Conservation (phyloP, 148 eudicot species). For the Rhododendron ovatum region DNA sequence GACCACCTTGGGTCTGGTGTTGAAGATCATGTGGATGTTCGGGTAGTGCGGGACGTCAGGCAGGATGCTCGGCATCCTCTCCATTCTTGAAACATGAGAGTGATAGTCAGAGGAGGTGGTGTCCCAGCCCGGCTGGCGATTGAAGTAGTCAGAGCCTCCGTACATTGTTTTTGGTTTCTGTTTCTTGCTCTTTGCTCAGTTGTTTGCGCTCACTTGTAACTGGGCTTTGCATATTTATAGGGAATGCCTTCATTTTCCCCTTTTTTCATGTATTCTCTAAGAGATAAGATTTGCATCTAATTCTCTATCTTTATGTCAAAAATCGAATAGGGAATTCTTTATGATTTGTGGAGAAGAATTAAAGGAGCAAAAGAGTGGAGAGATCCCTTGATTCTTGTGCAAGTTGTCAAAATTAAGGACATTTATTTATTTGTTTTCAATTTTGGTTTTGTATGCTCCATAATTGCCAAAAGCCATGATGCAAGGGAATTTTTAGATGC, state of each 20-base stretch:
- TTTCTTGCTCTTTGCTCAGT: background rate
- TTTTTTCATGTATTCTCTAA: constrained; percentile 9
- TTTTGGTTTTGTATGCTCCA: background rate
- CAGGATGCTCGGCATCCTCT: constrained; percentile 12
- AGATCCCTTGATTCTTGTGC: background rate
- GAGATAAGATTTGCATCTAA: constrained; percentile 35
- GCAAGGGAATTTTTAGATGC: background rate
- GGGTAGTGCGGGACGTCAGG: constrained; percentile 20
- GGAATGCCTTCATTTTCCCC: background rate
- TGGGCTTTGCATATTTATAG: background rate
- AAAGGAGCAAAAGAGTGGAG: background rate
- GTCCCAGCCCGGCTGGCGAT: constrained; percentile 3
- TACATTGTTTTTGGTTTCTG: constrained; percentile 1
- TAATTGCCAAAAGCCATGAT: background rate
- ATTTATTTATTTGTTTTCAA: background rate
- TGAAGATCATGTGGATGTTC: constrained; percentile 8
- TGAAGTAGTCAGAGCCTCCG: background rate
- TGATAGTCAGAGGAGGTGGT: constrained; percentile 16
- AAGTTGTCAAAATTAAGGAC: background rate
- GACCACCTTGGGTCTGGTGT: constrained; percentile 2
- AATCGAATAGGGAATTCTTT: background rate
- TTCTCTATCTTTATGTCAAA: constrained; percentile 9
- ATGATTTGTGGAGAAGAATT: background rate
- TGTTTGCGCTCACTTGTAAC: background rate
- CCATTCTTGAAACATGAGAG: constrained; percentile 9